Conservation (phyloP, 306 rosid species). For the Trifolium repens region DNA sequence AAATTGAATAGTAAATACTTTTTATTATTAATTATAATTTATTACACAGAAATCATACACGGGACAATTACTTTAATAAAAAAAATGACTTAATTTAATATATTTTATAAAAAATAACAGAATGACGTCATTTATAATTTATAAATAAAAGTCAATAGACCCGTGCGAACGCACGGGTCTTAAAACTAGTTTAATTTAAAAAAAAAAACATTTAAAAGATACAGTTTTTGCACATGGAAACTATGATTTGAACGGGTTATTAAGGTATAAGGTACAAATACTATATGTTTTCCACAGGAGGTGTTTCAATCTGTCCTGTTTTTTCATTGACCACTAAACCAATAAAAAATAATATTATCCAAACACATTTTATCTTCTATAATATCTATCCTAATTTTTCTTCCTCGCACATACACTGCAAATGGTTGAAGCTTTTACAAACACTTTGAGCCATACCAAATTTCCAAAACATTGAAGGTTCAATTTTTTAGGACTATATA, state of each 20-base stretch:
- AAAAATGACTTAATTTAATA: too few species aligned
- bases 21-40: too few species aligned
- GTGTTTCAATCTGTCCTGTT: neutral
- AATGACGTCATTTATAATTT: too few species aligned
- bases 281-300: neutral
- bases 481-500: neutral
- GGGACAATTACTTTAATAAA: too few species aligned
- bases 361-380: constrained; percentile 21
- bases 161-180: too few species aligned
- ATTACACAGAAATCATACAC: too few species aligned
- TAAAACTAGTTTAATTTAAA: too few species aligned
- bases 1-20: too few species aligned
- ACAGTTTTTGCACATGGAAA: neutral
- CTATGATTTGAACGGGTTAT: neutral
- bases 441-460: neutral
- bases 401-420: constrained; percentile 29
- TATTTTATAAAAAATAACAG: too few species aligned
- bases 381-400: constrained; percentile 38
- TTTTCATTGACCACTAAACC: neutral
- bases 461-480: neutral
- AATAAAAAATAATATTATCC: neutral
- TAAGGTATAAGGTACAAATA: neutral
- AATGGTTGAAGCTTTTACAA: neutral
- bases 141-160: too few species aligned
- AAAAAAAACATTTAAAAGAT: too few species aligned